Evolutionary conservation across 2,329 filamentous ascomycete species (phyloP).

Genomic region (Microsporum audouinii): DNA sequence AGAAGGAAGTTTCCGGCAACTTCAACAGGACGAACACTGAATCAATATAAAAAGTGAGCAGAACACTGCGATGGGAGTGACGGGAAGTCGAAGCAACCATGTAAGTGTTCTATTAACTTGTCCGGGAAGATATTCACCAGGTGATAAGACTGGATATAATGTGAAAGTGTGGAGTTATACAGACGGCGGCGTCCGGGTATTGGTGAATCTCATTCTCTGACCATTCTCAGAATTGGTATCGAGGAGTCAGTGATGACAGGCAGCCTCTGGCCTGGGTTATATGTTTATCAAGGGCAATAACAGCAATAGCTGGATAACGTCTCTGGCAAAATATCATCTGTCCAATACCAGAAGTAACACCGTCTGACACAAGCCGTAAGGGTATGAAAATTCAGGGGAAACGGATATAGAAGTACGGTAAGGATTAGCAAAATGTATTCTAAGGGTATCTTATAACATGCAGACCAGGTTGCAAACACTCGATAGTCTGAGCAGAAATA

Average conservation of each 20-base stretch:
- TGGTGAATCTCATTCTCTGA: no score
- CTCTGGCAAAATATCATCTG: background rate
- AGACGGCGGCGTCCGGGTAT: no score
- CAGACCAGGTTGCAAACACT: background rate
- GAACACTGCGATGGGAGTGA: background rate
- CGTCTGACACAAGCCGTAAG: background rate
- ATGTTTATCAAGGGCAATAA: background rate
- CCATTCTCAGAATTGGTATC: no score
- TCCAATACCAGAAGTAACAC: background rate
- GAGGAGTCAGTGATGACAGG: no score
- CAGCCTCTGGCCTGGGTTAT: no score
- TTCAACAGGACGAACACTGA: background rate
- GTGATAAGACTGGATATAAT: background rate
- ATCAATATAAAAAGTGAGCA: background rate
- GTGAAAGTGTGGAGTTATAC: background rate
- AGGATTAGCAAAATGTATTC: background rate
- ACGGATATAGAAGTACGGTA: background rate
- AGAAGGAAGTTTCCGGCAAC: constrained; percentile 1
- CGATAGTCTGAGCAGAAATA: background rate
- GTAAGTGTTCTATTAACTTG: background rate
- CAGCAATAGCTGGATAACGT: no score
- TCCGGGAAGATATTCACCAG: no score
- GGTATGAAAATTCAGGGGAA: background rate
- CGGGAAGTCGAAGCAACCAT: background rate
- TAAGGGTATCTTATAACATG: background rate